A percentile compares a stretch with the other conserved stretches of the same genome.
Evolutionary conservation across 176 grass and related monocot species (phyloP).

Genomic region (Phoenix dactylifera): DNA sequence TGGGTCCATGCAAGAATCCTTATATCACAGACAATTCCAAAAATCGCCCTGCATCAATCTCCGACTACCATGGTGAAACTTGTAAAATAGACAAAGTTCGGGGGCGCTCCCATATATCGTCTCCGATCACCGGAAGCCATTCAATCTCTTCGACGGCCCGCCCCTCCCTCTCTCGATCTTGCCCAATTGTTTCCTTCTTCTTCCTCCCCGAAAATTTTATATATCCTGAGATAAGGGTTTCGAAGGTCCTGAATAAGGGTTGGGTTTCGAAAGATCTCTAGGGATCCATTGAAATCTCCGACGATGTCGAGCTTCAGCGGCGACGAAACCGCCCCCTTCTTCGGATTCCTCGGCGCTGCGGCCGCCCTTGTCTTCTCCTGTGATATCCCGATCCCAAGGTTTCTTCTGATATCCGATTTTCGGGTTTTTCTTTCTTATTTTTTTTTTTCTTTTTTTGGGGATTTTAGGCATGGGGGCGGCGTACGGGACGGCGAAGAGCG

Average conservation of each 20-base stretch:
- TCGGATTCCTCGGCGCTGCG: slow-evolving; percentile 97
- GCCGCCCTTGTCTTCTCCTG: slow-evolving; percentile 89
- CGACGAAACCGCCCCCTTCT: slow-evolving; percentile 97
- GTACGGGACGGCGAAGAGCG: slow-evolving; percentile 15
- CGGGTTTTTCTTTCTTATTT: too few relatives aligned
- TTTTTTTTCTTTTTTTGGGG: neutral
- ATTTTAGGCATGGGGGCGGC: slow-evolving; percentile 8
- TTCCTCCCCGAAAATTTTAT: neutral
- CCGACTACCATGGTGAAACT: neutral
- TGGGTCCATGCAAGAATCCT: too few relatives aligned
- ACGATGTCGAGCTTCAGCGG: slow-evolving; percentile 78
- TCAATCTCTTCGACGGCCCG: neutral
- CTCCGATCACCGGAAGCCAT: slow-evolving; percentile 10
- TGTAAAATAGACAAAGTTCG: slow-evolving; percentile 5
- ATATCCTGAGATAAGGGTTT: neutral
- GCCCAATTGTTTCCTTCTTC: neutral
- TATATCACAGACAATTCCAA: too few relatives aligned
- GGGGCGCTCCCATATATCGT: neutral
- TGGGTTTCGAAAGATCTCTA: slow-evolving; percentile 1
- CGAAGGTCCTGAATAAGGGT: slow-evolving; percentile 4
- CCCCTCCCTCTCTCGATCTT: too few relatives aligned
- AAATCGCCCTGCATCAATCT: too few relatives aligned
- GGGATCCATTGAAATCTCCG: neutral
- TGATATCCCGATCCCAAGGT: neutral
- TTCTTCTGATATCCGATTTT: too few relatives aligned